A percentile compares a stretch with the other conserved stretches of the same genome.
These are phyloP conservation scores for Dendrocalamus latiflorus DNA, from an alignment of 202 grass and related monocot genomes.

Conservation along the genomic window DNA sequence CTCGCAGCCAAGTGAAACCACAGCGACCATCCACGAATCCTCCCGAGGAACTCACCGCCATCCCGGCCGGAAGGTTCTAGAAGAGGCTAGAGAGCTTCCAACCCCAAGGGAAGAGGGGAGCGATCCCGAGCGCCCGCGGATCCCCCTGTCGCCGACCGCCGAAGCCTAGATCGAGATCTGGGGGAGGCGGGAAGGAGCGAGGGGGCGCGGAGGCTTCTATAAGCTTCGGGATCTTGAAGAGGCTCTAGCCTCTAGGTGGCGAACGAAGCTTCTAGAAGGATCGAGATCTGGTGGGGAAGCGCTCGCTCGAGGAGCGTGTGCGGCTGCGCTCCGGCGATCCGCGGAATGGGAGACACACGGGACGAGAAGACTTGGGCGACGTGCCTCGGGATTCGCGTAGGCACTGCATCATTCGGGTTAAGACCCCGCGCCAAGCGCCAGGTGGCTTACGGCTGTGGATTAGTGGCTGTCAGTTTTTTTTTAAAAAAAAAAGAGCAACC, in stretches of 20 bases:
- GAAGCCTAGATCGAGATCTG: not conserved
- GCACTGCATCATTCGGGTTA: no score
- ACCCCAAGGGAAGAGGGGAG: not conserved
- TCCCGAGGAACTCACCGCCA: constrained; percentile 17
- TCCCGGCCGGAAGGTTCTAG: not conserved
- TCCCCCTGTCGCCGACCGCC: not conserved
- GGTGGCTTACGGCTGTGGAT: no score
- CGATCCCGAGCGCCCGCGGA: not conserved
- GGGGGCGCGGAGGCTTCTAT: not conserved
- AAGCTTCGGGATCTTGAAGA: not conserved
- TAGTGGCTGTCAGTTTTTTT: no score
- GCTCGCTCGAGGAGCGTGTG: no score
- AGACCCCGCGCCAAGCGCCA: no score
- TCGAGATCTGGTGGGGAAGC: constrained; percentile 16
- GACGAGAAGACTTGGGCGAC: not conserved
- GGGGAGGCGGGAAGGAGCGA: not conserved
- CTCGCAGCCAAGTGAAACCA: not conserved
- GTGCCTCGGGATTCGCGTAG: constrained; percentile 8
- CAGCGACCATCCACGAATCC: not conserved
- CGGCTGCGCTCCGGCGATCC: constrained; percentile 21
- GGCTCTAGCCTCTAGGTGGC: not conserved
- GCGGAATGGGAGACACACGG: not conserved
- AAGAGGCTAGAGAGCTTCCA: not conserved
- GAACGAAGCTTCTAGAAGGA: not conserved
- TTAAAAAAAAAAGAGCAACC: no score